Conservation (phyloP, 2,329 filamentous ascomycete species). For the Penicillium concentricum region DNA sequence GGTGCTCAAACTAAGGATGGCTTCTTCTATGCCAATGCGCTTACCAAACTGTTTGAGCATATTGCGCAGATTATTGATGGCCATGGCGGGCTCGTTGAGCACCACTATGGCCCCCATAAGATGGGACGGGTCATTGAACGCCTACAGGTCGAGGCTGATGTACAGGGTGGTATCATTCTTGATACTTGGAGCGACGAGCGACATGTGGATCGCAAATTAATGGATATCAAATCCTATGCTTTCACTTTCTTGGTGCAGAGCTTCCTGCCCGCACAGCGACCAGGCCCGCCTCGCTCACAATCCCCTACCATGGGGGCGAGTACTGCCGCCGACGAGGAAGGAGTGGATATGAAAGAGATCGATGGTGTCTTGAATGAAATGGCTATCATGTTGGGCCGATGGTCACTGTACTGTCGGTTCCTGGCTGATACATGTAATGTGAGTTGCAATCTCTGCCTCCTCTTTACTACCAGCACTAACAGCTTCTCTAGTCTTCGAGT, state of each 20-base stretch:
- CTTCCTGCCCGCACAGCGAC: constrained; percentile 72
- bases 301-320: constrained; percentile 67
- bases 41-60: constrained; percentile 94
- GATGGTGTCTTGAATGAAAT: constrained; percentile 85
- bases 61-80: constrained; percentile 95
- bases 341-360: constrained; percentile 94
- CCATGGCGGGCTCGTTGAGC: constrained; percentile 85
- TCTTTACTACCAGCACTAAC: constrained; percentile 6
- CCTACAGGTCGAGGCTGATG: constrained; percentile 89
- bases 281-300: constrained; percentile 66
- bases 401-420: constrained; percentile 90
- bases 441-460: constrained; percentile 33
- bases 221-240: constrained; percentile 94
- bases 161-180: constrained; percentile 91
- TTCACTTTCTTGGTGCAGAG: constrained; percentile 97
- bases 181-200: constrained; percentile 95
- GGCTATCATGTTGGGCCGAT: constrained; percentile 85
- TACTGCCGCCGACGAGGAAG: constrained; percentile 72
- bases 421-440: constrained; percentile 82
- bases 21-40: constrained; percentile 85
- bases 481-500: constrained; percentile 11
- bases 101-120: constrained; percentile 87
- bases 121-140: constrained; percentile 94
- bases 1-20: constrained; percentile 66
- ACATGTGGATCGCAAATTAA: constrained; percentile 78